Conservation (phyloP, 140 eudicot species). For the Bidens hawaiensis region DNA sequence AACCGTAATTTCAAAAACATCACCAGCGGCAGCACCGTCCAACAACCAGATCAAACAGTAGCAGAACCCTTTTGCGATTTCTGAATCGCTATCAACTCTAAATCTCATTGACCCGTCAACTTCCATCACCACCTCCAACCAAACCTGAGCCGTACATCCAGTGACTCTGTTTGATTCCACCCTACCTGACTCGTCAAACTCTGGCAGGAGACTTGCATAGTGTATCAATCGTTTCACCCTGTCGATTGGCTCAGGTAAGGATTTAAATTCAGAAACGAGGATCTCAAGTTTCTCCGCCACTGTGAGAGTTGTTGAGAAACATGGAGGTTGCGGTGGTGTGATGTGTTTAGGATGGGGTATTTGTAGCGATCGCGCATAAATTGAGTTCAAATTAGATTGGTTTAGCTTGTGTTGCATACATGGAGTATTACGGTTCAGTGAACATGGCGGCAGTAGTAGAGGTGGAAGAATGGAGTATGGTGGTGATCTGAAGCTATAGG, state of each 20-base stretch:
- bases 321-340: neutral
- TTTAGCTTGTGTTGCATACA: neutral
- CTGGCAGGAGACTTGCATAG: constrained; percentile 54
- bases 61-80: constrained; percentile 86
- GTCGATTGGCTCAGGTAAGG: constrained; percentile 61
- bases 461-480: neutral
- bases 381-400: neutral
- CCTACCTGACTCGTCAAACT: constrained; percentile 35
- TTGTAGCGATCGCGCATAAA: constrained; percentile 18
- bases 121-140: constrained; percentile 66
- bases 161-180: constrained; percentile 47
- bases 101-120: constrained; percentile 48
- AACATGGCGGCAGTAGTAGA: neutral
- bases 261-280: constrained; percentile 50
- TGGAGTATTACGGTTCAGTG: constrained; percentile 4
- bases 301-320: constrained; percentile 11
- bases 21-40: constrained; percentile 68
- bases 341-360: neutral
- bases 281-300: constrained; percentile 34
- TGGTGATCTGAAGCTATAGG: neutral
- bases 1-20: constrained; percentile 46
- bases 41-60: constrained; percentile 77
- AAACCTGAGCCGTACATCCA: constrained; percentile 87
- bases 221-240: constrained; percentile 60
- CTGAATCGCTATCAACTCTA: constrained; percentile 81